Base-by-base conservation (phyloP, 2,329 filamentous ascomycete genomes). In the Penicillium frequentans region DNA sequence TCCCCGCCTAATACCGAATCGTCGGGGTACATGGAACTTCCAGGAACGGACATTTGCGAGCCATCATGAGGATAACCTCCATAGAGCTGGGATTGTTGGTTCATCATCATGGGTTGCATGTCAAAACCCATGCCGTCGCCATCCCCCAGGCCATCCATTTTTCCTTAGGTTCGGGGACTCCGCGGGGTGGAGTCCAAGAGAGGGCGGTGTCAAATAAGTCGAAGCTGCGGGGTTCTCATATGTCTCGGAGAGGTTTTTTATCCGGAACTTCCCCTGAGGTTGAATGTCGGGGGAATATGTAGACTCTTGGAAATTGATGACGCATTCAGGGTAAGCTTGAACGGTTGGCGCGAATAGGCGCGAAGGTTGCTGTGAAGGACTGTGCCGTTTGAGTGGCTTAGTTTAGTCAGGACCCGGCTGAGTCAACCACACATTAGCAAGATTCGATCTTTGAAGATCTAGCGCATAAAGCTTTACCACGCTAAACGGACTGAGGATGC, bases 11-110 rank as follows among this genome's bases (percentile, higher is more conserved):
- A 68, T 60, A 74, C 66, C 51, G 80, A 72, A 54, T 83, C 80
- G 59, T 79, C 77, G 21, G 72, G 67, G 56, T 75, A 79, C 43
- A 72, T 68, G 65, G 67, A 49, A 65, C 74, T 50, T 64, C 66
- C 50, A 75, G 81, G 54, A 84, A 76, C 54, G 78, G 75, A 58
- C 49, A 87, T 79, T 10, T 86, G 78, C 55, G 89, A 76, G 48
- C 83, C 83, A 68, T 90, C 86, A 45, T 81, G 75, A 45, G 77
- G 73, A 67, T 88, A 90, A 53, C 77, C 77, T 55, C 86, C 85
- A 68, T 90, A 91, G 54, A 90, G 85, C 70, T 89, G 87, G 29
- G 33, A 33, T 50, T 86, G 84, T 63, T 86, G 86, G 51, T 75
- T 77, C 77, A 88, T 83, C 66, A 89, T 76, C 54, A 83, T 81